Evolutionary conservation across 1,139 yeast species (phyloP).

Genomic region (Pichia sp.): DNA sequence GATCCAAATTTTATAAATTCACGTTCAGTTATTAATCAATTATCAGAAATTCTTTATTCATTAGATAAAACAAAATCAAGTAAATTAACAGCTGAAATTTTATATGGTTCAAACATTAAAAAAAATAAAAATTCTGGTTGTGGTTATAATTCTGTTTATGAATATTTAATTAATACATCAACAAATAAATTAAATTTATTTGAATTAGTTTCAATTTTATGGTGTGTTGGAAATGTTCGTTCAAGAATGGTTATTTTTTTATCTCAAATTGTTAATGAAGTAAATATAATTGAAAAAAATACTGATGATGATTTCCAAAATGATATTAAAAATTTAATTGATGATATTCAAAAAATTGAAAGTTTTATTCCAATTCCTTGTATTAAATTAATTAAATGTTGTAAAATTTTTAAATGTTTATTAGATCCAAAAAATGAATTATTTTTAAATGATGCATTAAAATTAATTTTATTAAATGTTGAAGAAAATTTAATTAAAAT

Average conservation of each 20-base stretch:
- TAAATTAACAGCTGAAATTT: constrained; percentile 6
- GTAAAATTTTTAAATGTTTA: constrained; percentile 22
- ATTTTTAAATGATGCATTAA: constrained; percentile 19
- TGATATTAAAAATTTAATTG: background rate
- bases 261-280: constrained; percentile 12
- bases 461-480: constrained; percentile 20
- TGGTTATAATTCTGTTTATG: constrained; percentile 15
- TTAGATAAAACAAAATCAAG: constrained; percentile 11
- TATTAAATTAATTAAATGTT: constrained; percentile 24
- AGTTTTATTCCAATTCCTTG: constrained; percentile 23
- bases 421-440: constrained; percentile 19
- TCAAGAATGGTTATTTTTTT: constrained; percentile 9
- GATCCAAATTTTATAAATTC: constrained; percentile 11
- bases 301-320: background rate
- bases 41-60: constrained; percentile 9
- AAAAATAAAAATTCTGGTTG: constrained; percentile 2
- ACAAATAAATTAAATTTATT: constrained; percentile 12
- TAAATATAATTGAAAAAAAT: background rate
- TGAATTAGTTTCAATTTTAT: constrained; percentile 12
- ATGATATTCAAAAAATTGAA: constrained; percentile 16
- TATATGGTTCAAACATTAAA: constrained; percentile 5
- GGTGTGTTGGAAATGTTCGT: constrained; percentile 12
- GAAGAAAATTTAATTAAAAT: constrained; percentile 18
- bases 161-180: constrained; percentile 14
- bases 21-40: constrained; percentile 1